Conservation (phyloP, 1,284 basidiomycete species). For the Mycosarcoma maydis region DNA sequence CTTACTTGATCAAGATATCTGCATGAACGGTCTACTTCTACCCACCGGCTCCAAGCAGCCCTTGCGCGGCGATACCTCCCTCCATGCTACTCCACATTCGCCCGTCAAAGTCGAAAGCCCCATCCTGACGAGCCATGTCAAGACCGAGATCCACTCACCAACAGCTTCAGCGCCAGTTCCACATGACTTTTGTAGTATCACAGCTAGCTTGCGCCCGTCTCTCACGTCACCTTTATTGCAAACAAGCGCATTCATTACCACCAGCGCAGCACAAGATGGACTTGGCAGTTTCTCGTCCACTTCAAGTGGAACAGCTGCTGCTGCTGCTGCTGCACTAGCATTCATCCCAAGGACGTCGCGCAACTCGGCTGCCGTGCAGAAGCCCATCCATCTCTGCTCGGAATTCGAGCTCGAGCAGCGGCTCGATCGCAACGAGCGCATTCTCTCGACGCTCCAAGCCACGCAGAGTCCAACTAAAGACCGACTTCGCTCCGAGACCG, state of each 20-base stretch:
- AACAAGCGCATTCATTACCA: neutral
- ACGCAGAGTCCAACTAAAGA: constrained; percentile 22
- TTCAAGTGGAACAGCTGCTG: constrained; percentile 1
- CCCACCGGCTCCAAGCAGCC: constrained; percentile 46
- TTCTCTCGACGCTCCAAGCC: constrained; percentile 28
- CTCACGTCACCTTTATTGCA: constrained; percentile 6
- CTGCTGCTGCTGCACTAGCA: constrained; percentile 34
- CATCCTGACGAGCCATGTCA: constrained; percentile 15
- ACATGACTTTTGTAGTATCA: constrained; percentile 1
- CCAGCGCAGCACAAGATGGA: constrained; percentile 4
- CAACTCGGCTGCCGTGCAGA: constrained; percentile 36
- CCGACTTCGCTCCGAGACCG: constrained; percentile 30
- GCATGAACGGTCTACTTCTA: constrained; percentile 47
- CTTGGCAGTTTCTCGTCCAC: constrained; percentile 4
- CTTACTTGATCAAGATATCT: neutral
- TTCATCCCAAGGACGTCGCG: constrained; percentile 39
- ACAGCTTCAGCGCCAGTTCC: constrained; percentile 2
- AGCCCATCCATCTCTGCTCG: constrained; percentile 38
- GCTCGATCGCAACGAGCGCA: constrained; percentile 45
- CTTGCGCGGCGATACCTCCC: constrained; percentile 30
- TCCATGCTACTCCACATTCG: constrained; percentile 20
- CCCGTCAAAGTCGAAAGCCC: constrained; percentile 18
- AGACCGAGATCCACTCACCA: constrained; percentile 11
- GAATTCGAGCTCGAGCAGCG: constrained; percentile 50
- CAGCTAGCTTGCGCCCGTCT: neutral